phyloP scores from a whole-genome alignment of 2,329 filamentous ascomycete species.

The Byssochlamys sp. region DNA sequence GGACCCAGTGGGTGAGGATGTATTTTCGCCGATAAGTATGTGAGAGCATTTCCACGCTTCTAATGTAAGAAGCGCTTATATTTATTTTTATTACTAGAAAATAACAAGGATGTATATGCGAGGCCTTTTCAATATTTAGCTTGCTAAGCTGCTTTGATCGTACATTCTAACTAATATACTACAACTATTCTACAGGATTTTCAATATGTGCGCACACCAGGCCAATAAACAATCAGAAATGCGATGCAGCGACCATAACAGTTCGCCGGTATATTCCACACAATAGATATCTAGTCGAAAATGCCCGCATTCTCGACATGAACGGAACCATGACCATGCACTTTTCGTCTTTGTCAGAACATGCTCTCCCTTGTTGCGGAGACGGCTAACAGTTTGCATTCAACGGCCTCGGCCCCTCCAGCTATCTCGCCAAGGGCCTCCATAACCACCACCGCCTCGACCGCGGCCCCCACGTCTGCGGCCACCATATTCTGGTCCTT shows the following conservation, averaged over 20 bases:
- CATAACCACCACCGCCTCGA: conserved; percentile 16
- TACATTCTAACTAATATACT: background rate
- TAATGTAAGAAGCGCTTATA: too few relatives aligned
- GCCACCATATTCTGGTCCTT: conserved; percentile 55
- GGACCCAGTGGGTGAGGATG: too few relatives aligned
- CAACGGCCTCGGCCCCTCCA: conserved; percentile 9
- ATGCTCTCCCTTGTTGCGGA: background rate
- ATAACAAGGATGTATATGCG: too few relatives aligned
- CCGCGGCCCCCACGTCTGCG: conserved; percentile 29
- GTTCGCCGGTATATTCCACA: background rate
- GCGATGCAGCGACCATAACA: background rate
- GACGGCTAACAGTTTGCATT: background rate
- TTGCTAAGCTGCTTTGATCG: background rate
- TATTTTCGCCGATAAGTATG: too few relatives aligned
- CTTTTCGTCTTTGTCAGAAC: background rate
- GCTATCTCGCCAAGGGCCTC: conserved; percentile 12
- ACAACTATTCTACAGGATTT: background rate
- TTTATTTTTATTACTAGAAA: too few relatives aligned
- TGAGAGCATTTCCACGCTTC: too few relatives aligned
- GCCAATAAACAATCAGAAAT: too few relatives aligned
- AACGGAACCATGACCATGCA: background rate
- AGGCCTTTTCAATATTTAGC: background rate
- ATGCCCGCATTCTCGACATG: background rate
- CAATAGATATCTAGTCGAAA: background rate
- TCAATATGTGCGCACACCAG: background rate